Base-by-base conservation (phyloP, 495 filamentous ascomycete genomes). In the Thozetella sp. region DNA sequence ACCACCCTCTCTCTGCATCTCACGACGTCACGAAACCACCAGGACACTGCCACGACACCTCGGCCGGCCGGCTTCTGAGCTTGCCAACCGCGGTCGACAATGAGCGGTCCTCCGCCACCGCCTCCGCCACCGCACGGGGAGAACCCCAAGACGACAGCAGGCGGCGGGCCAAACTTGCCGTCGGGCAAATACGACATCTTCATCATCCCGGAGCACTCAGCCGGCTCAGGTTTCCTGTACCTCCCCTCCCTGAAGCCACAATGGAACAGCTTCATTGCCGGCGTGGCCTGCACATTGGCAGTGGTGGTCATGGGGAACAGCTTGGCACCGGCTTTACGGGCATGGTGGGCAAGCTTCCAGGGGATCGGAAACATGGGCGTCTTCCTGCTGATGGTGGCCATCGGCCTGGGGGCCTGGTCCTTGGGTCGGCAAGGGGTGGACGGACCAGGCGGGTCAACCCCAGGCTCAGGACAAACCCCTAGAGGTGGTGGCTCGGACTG, bases 181-280 rank as follows among this genome's bases (percentile, higher is more conserved):
- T 75, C 86, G 0, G 92, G 93, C 25, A 93, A 93, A 69, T 98
- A 96, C 77, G 94, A 98, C 75, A 96, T 97, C 75, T 97, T 97
- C 76, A 88, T 99, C 64, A 93, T 99, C 58, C 94, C 95, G 2
- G 91, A 91, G n/a, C 92, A 97, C 68, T 93, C 93, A 10, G 83
- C 93, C 13, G 95, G 95, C 59, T 83, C 86, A 0, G 95, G 95
- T 12, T 97, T 99, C 71, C 77, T 99, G 11, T 99, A 99, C 73
- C 86, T 99, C 22, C 95, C 95, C 0, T 97, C 92, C 0, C 72
- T 99, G 25, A 83, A 89, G 67, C 88, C 91, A 24, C 86, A 96
- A 65, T 80, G 88, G 63, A 97, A 97, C 75, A 96, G 92, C 72
- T 99, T 97, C 74, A 78, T 91, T 26, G 92, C 92, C 4, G 95